Evolutionary conservation across 2,329 filamentous ascomycete species (phyloP).

Genomic region (Colletotrichum lindemuthianum): DNA sequence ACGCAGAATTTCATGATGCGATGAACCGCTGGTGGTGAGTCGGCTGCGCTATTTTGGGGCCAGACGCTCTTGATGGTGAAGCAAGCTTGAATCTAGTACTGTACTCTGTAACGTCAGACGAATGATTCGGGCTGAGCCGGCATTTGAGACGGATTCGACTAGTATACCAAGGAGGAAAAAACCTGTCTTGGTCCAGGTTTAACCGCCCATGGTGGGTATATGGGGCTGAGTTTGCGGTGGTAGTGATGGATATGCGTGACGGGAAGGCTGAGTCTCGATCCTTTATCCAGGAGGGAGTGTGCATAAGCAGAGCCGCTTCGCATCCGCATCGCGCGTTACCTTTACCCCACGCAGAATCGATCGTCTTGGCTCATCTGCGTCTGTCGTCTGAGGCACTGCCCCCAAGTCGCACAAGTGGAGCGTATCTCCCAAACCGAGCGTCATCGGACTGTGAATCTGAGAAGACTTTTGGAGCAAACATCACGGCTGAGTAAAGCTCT

Average conservation of each 20-base stretch:
- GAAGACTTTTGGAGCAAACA: not conserved
- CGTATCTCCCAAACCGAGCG: slow-evolving; percentile 14
- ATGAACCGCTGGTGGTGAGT: not conserved
- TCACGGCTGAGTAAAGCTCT: slow-evolving; percentile 16
- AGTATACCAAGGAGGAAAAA: not conserved
- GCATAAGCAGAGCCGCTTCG: slow-evolving; percentile 36
- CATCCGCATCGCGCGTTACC: not conserved
- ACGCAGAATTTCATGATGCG: not conserved
- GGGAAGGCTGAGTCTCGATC: slow-evolving; percentile 33
- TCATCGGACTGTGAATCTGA: not conserved
- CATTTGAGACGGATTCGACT: not conserved
- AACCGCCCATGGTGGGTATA: slow-evolving; percentile 24
- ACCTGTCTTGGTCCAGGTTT: slow-evolving; percentile 7
- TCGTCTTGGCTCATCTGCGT: slow-evolving; percentile 17
- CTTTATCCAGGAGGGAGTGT: slow-evolving; percentile 28
- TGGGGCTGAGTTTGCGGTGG: slow-evolving; percentile 33
- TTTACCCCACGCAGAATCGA: slow-evolving; percentile 23
- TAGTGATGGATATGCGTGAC: slow-evolving; percentile 30
- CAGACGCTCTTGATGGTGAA: slow-evolving; percentile 11
- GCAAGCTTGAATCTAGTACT: not conserved
- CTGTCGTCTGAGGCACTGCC: slow-evolving; percentile 19
- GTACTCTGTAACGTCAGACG: not conserved
- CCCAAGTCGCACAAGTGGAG: slow-evolving; percentile 21
- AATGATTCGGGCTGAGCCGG: not conserved
- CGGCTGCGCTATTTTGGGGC: slow-evolving; percentile 33